These are phyloP conservation scores for Daldinia decipiens DNA, from an alignment of 495 filamentous ascomycete species.

Conservation along the genomic window DNA sequence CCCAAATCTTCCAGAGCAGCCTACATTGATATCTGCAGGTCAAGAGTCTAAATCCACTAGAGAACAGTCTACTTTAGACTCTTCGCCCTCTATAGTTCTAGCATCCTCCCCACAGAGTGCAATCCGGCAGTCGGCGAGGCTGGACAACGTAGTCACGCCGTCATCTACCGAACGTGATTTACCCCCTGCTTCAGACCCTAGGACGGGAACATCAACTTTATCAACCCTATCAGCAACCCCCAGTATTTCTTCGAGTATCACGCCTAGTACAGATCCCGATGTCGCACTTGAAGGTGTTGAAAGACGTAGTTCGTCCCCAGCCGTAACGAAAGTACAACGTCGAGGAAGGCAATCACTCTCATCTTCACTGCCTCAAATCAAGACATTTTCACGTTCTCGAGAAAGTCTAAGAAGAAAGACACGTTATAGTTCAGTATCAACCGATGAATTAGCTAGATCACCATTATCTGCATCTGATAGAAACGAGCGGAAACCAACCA, in stretches of 20 bases:
- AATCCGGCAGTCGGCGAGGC: slow-evolving; percentile 26
- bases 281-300: slow-evolving; percentile 6
- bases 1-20: slow-evolving; percentile 17
- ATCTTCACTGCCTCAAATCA: slow-evolving; percentile 41
- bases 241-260: slow-evolving; percentile 44
- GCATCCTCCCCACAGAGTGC: slow-evolving; percentile 37
- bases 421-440: slow-evolving; percentile 50
- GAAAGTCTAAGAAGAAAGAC: slow-evolving; percentile 33
- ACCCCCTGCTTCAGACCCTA: slow-evolving; percentile 27
- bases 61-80: slow-evolving; percentile 12
- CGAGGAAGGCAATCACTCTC: slow-evolving; percentile 38
- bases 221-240: slow-evolving; percentile 53
- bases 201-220: slow-evolving; percentile 45
- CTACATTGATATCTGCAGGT: slow-evolving; percentile 21
- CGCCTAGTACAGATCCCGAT: slow-evolving; percentile 40
- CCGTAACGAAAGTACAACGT: slow-evolving; percentile 40
- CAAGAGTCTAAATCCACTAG: slow-evolving; percentile 7
- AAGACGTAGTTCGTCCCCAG: slow-evolving; percentile 48
- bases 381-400: slow-evolving; percentile 38
- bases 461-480: slow-evolving; percentile 23
- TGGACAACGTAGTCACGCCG: slow-evolving; percentile 33
- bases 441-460: slow-evolving; percentile 54
- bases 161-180: slow-evolving; percentile 17
- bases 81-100: slow-evolving; percentile 40
- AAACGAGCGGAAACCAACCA: slow-evolving; percentile 15